Base-by-base conservation (phyloP, 768 basidiomycete species). In the Zangia roseola region DNA sequence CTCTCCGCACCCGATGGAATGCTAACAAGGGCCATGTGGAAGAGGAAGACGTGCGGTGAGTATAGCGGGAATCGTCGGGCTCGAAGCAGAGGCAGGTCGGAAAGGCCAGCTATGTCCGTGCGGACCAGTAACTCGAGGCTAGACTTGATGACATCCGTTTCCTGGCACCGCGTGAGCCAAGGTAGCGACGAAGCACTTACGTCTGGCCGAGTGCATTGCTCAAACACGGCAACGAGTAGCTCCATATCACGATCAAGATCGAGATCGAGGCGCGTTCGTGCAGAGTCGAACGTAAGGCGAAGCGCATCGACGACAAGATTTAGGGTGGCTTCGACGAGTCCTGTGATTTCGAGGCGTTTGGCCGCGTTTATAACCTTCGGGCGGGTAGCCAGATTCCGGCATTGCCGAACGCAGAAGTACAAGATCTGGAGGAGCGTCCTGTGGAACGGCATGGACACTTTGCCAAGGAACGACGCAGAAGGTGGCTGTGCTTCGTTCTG, bases 21-120 rank as follows among this genome's bases (percentile, higher is more conserved):
- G 50, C 81, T 81, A 14, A 88, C 90, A 17, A 97, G 70, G 1
- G 89, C 81, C 74, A 93, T 86, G 61, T 95, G 92, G 72, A 97
- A 90, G 25, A 86, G 72, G 45, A 97, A 80, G 48, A 95, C 73
- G 57, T 90, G 86, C 0, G 87, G 82, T 0, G 86, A 76, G 60
- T 91, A 91, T 23, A 88, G 68, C 12, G 88, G 80, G 61, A 81
- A 75, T 46, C 83, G 84, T 38, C 81, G 79, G 1, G 78, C 60
- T 19, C 86, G 72, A 16, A 89, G 76, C 10, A 85, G 69, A 2
- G 81, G 72, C 1, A 88, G 64, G 54, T 90, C 84, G 12, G 86
- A 82, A 13, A 84, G 63, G 13, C 89, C 89, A 26, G 79, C 78
- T 5, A 93, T 70, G 56, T 92, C 86, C 25, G 80, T 78, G 47